A percentile compares a stretch with the other conserved stretches of the same genome.
Conservation (phyloP, 2,329 filamentous ascomycete species). For the Diplodia mutila region DNA sequence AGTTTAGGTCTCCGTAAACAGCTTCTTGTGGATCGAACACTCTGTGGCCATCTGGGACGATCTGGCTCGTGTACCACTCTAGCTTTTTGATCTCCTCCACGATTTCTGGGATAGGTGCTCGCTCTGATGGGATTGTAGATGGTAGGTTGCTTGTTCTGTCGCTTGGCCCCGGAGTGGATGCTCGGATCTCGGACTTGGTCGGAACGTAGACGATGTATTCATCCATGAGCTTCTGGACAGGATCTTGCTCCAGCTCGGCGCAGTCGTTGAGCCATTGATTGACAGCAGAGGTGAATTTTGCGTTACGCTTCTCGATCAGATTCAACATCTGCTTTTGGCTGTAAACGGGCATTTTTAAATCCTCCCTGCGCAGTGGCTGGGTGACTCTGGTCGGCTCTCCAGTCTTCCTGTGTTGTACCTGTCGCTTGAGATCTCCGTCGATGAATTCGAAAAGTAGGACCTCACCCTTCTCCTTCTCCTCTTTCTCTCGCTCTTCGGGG, state of each 20-base stretch:
- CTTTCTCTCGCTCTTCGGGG: slow-evolving; percentile 40
- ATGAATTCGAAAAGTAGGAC: slow-evolving; percentile 90
- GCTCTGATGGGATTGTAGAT: slow-evolving; percentile 74
- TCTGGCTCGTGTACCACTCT: slow-evolving; percentile 89
- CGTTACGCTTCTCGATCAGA: slow-evolving; percentile 87
- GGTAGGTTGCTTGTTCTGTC: slow-evolving; percentile 53
- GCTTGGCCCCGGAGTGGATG: slow-evolving; percentile 47
- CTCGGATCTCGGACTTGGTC: slow-evolving; percentile 53
- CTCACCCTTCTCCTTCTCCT: slow-evolving; percentile 57
- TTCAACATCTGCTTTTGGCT: slow-evolving; percentile 90
- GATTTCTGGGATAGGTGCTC: slow-evolving; percentile 82
- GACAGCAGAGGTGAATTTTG: slow-evolving; percentile 77
- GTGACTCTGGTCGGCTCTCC: slow-evolving; percentile 71
- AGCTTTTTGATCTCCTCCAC: slow-evolving; percentile 78
- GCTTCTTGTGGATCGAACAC: slow-evolving; percentile 86
- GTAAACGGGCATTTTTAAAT: slow-evolving; percentile 88
- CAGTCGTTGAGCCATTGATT: slow-evolving; percentile 78
- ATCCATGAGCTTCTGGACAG: slow-evolving; percentile 66
- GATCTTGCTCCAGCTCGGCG: slow-evolving; percentile 65
- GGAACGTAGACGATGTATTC: slow-evolving; percentile 68
- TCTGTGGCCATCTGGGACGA: slow-evolving; percentile 89
- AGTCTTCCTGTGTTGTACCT: slow-evolving; percentile 72
- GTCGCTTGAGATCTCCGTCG: slow-evolving; percentile 85
- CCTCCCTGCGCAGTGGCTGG: slow-evolving; percentile 72
- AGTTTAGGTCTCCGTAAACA: slow-evolving; percentile 81